A percentile compares a stretch with the other conserved stretches of the same genome.
These are phyloP conservation scores for Benincasa hispida DNA, from an alignment of 306 rosid genomes.

Conservation along the genomic window DNA sequence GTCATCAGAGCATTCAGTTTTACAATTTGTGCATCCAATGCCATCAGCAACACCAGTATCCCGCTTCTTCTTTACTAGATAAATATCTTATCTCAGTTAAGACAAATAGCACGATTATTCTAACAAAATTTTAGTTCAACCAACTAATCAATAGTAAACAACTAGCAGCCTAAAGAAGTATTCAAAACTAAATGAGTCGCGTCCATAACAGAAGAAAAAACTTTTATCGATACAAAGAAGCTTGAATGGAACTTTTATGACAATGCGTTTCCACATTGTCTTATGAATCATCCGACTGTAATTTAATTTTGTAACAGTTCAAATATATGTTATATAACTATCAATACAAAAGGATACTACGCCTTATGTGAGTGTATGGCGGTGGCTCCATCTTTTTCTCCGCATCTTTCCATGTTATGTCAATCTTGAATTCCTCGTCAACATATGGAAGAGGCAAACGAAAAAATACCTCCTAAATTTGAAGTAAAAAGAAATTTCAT, in stretches of 20 bases:
- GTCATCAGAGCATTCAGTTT: slow-evolving; percentile 49
- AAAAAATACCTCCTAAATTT: slow-evolving; percentile 50
- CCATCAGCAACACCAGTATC: slow-evolving; percentile 48
- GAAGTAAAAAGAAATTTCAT: background rate
- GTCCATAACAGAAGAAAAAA: background rate
- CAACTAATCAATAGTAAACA: background rate
- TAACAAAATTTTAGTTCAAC: background rate
- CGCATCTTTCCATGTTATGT: slow-evolving; percentile 50
- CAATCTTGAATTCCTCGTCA: slow-evolving; percentile 77
- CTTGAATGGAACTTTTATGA: background rate
- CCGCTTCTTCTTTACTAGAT: slow-evolving; percentile 81
- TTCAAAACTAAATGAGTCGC: background rate
- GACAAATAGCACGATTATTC: slow-evolving; percentile 21
- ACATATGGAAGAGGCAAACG: slow-evolving; percentile 68
- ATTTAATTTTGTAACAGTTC: background rate
- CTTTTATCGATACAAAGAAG: background rate
- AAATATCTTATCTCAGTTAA: slow-evolving; percentile 47
- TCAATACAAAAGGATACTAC: slow-evolving; percentile 56
- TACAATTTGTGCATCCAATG: slow-evolving; percentile 64
- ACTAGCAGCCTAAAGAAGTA: background rate
- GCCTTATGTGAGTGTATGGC: slow-evolving; percentile 60
- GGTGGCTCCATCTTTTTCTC: slow-evolving; percentile 69
- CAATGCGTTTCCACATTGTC: background rate
- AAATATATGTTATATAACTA: background rate
- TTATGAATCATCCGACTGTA: background rate